phyloP scores from a whole-genome alignment of 768 basidiomycete species.

The Termitomyces eurrhizus region DNA sequence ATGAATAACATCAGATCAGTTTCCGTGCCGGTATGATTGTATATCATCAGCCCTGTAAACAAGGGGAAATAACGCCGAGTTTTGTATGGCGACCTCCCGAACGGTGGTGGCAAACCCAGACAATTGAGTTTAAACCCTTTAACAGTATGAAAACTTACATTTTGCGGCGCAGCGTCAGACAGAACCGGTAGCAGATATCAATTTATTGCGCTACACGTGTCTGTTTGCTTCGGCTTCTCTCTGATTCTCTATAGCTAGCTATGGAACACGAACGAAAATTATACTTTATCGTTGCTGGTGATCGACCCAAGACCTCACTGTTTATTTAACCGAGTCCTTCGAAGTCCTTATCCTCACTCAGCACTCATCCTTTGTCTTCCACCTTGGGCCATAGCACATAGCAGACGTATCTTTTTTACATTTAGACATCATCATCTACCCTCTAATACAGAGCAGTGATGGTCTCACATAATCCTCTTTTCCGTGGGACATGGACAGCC shows the following conservation, averaged over 20 bases:
- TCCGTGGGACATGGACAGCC: constrained; percentile 41
- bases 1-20: neutral
- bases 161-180: neutral
- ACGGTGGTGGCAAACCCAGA: neutral
- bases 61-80: neutral
- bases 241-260: neutral
- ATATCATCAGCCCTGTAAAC: neutral
- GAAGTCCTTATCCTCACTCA: neutral
- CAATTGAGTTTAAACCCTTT: neutral
- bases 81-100: neutral
- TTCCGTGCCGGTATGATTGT: neutral
- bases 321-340: constrained; percentile 3
- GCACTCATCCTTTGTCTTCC: neutral
- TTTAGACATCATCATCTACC: neutral
- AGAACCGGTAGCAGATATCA: neutral
- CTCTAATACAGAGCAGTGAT: constrained; percentile 18
- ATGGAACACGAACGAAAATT: neutral
- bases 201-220: neutral
- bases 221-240: neutral
- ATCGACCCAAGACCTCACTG: constrained; percentile 1
- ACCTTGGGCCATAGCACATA: neutral
- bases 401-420: neutral
- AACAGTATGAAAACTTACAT: neutral
- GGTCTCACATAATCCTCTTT: constrained; percentile 44
- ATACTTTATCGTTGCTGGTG: constrained; percentile 10